These are phyloP conservation scores for Dactylellina haptotyla DNA, from an alignment of 2,329 filamentous ascomycete genomes.

Conservation along the genomic window DNA sequence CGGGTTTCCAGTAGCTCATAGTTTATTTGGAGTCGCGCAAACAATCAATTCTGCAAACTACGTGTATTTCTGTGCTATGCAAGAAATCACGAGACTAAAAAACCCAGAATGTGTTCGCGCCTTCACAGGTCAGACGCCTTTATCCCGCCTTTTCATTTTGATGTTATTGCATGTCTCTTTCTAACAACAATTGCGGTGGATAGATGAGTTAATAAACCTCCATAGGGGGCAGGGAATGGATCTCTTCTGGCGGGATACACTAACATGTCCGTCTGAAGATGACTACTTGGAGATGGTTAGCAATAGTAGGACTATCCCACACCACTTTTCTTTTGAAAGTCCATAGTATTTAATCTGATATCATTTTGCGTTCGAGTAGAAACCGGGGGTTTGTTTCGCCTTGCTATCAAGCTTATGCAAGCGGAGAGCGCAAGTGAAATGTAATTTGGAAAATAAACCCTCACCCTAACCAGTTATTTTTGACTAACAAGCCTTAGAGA, in stretches of 20 bases:
- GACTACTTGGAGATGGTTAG: conserved; percentile 95
- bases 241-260: conserved; percentile 85
- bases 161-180: no score
- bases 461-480: not conserved
- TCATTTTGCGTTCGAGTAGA: conserved; percentile 61
- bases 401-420: conserved; percentile 89
- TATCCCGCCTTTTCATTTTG: not conserved
- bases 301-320: conserved; percentile 67
- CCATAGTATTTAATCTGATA: not conserved
- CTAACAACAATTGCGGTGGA: not conserved
- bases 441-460: conserved; percentile 1
- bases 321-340: not conserved
- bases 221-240: conserved; percentile 92
- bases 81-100: conserved; percentile 76
- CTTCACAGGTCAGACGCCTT: conserved; percentile 66
- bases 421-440: conserved; percentile 67
- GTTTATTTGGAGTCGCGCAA: conserved; percentile 84
- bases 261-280: conserved; percentile 84
- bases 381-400: conserved; percentile 84
- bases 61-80: conserved; percentile 82
- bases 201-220: conserved; percentile 81
- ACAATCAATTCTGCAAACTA: conserved; percentile 93
- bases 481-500: conserved; percentile 64
- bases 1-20: conserved; percentile 82
- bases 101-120: conserved; percentile 75